Base-by-base conservation (phyloP, 345 rosid genomes). In the Rubroshorea leprosula region DNA sequence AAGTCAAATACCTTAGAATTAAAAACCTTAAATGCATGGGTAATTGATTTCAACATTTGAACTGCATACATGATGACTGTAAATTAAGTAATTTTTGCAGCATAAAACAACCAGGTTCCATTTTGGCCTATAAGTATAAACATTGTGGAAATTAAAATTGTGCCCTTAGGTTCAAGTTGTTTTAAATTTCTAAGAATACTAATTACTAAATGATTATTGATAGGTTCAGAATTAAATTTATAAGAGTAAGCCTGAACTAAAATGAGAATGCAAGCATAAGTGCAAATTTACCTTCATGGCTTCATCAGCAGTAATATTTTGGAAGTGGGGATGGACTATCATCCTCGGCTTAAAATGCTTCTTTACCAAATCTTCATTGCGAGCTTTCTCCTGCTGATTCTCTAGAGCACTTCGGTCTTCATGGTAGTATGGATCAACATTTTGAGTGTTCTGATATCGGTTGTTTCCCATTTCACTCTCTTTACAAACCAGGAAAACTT, bases 311-410 rank as follows among this genome's bases (percentile, higher is more conserved):
- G 95, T 82, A 61, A 87, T 84, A 74, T 94, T 94, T 76, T 90
- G 96, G 68, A 94, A 94, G 51, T 92, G 95, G 29, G 99, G 99
- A 83, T 94, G 99, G 57, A 87, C 90, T 58, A 94, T 94, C 97
- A 94, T 83, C 71, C 97, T 74, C 5, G 86, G 86, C 78, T 90
- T 94, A 58, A 94, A 94, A 70, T 94, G 96, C 69, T 82, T 94
- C 85, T 77, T 93, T 45, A 88, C 97, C 21, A 82, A 82, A 69
- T 93, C 95, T 64, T 85, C 99, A 73, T 87, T 94, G 57, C 81
- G 85, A 61, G 87, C 95, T 69, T 87, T 94, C 61, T 85, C 97
- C 75, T 87, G 90, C 48, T 81, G 92, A 49, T 60, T 76, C 72
- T 76, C 92, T 64, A 80, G 27, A 73, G 66, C 79, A 72, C 76